Base-by-base conservation (phyloP, 495 filamentous ascomycete species). In the Thermochaetoides thermophila region DNA sequence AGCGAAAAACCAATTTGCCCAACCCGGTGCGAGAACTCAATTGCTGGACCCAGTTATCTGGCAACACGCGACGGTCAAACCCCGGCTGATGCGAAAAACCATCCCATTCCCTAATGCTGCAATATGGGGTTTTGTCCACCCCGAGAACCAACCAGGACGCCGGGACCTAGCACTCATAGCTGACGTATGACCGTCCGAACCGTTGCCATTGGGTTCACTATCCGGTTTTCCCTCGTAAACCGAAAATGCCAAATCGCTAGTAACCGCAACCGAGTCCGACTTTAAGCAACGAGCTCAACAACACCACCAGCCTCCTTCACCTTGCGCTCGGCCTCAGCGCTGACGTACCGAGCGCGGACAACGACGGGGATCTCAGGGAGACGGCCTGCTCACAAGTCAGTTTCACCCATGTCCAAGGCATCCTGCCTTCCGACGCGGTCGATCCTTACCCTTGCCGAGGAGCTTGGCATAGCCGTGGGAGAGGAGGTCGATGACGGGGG, bases 291-390 rank as follows among this genome's bases (percentile, higher is more conserved):
- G 33, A 54, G 45, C 46, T 54, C 50, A 27, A 54, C 21, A 27
- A 54, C 50, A 43, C 50, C 50, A 49, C 50, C 50, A 23, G 50
- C 50, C 45, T 43, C 50, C 3, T 31, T 49, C 31, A 54, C 38
- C 50, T 54, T 54, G 45, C 48, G 48, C 50, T 54, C 50, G 25
- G 50, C 50, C 50, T 54, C 50, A 19, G 50, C 37, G 45, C 45
- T 49, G 29, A 54, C 50, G 43, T 42, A 54, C 34, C 50, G 48
- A 22, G 50, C 48, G 17, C 50, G 50, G 12, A 54, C 48, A 28
- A 54, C 50, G 34, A 54, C 10, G 27, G 50, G 50, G 35, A 54
- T 44, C 40, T 52, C 40, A 39, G 50, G 50, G 27, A 54, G 48
- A 45, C 50, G 50, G 43, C 50, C 50, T 53, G 17, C 6, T 10